A percentile compares a stretch with the other conserved stretches of the same genome.
Conservation (phyloP, 2,329 filamentous ascomycete species). For the Apiospora saccharicola region DNA sequence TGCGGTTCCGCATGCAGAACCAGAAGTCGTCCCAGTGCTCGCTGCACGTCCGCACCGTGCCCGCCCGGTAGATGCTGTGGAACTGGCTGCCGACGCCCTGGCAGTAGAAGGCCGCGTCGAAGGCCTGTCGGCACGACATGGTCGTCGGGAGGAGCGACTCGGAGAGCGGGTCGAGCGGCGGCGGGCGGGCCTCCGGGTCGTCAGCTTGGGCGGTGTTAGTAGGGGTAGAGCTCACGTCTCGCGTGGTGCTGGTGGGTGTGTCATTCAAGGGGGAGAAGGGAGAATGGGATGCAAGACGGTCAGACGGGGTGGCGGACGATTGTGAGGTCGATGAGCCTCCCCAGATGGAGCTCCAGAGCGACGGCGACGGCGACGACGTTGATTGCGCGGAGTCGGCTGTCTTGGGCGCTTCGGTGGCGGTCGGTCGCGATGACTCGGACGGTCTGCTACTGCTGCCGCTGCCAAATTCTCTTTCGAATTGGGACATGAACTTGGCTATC, state of each 20-base stretch:
- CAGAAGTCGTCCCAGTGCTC: constrained; percentile 94
- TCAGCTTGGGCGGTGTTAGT: constrained; percentile 29
- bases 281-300: constrained; percentile 31
- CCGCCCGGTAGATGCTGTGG: constrained; percentile 89
- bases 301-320: constrained; percentile 29
- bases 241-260: constrained; percentile 24
- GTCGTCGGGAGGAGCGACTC: constrained; percentile 77
- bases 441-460: constrained; percentile 29
- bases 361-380: constrained; percentile 21
- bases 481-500: constrained; percentile 61
- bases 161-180: constrained; percentile 56
- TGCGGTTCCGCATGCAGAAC: constrained; percentile 92
- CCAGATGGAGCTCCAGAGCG: constrained; percentile 39
- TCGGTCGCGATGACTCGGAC: constrained; percentile 27
- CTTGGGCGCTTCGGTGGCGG: constrained; percentile 24
- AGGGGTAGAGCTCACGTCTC: constrained; percentile 22
- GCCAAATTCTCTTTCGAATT: constrained; percentile 39
- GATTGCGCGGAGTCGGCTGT: constrained; percentile 9
- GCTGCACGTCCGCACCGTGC: constrained; percentile 76
- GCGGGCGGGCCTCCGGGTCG: constrained; percentile 4
- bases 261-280: constrained; percentile 43
- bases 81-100: constrained; percentile 91
- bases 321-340: constrained; percentile 39
- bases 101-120: constrained; percentile 95
- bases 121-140: constrained; percentile 89